A percentile compares a stretch with the other conserved stretches of the same genome.
phyloP scores from a whole-genome alignment of 208 protist species.

The Acanthamoeba healyi region DNA sequence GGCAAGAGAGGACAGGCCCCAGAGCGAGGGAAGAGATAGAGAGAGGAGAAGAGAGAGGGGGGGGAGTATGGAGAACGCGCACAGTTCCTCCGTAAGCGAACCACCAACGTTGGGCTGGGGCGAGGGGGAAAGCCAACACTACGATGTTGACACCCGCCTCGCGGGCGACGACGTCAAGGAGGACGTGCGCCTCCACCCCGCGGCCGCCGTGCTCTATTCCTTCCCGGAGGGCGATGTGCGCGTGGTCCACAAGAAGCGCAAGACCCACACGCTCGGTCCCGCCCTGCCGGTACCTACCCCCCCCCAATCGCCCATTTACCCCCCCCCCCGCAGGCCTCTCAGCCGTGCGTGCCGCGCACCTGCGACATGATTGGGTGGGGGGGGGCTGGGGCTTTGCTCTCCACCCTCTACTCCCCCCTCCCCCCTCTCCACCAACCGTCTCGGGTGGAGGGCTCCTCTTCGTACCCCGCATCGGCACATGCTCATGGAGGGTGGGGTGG shows the following conservation, averaged over 20 bases:
- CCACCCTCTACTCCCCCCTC: too few relatives aligned
- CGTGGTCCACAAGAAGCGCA: conserved; percentile 52
- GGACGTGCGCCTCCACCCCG: conserved; percentile 23
- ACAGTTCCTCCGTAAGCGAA: background rate
- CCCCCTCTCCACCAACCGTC: background rate
- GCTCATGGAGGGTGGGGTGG: too few relatives aligned
- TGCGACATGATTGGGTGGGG: too few relatives aligned
- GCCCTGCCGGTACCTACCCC: background rate
- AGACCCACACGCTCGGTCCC: background rate
- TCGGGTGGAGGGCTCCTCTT: too few relatives aligned
- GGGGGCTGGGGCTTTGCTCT: too few relatives aligned
- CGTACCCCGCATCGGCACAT: too few relatives aligned
- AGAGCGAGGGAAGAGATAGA: background rate
- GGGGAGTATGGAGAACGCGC: background rate
- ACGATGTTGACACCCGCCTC: background rate
- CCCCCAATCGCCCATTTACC: background rate
- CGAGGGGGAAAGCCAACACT: background rate
- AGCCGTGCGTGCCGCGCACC: background rate
- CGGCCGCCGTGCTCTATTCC: background rate
- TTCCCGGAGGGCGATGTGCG: conserved; percentile 50
- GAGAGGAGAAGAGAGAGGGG: background rate
- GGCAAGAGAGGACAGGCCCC: background rate
- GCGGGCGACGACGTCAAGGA: conserved; percentile 15
- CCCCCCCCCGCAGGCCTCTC: background rate
- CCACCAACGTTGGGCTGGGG: background rate